A percentile compares a stretch with the other conserved stretches of the same genome.
Conservation (phyloP, 2,329 filamentous ascomycete species). For the Huntiella bhutanensis region DNA sequence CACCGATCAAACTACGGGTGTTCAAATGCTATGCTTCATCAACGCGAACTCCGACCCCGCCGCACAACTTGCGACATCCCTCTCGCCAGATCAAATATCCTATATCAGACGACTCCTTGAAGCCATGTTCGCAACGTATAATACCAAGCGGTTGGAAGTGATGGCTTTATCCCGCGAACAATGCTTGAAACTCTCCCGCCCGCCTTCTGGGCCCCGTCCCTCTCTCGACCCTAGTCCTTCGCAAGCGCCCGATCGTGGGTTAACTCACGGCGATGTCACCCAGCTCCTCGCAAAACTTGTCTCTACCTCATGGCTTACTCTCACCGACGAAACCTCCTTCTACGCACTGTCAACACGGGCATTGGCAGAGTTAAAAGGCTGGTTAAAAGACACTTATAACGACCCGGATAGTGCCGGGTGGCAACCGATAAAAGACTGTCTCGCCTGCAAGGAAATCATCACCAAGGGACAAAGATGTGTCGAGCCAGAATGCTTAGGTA, state of each 20-base stretch:
- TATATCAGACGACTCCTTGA: conserved; percentile 80
- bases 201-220: conserved; percentile 21
- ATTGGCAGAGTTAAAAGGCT: conserved; percentile 67
- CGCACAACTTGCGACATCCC: conserved; percentile 72
- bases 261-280: conserved; percentile 67
- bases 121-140: conserved; percentile 79
- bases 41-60: conserved; percentile 73
- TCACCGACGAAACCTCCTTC: conserved; percentile 43
- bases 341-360: conserved; percentile 60
- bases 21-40: conserved; percentile 63
- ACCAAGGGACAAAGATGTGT: conserved; percentile 66
- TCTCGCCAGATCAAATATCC: conserved; percentile 64
- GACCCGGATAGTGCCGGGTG: conserved; percentile 45
- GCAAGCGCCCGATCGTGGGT: conserved; percentile 27
- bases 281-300: conserved; percentile 49
- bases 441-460: conserved; percentile 75
- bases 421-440: conserved; percentile 69
- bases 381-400: conserved; percentile 82
- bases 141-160: conserved; percentile 59
- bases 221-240: conserved; percentile 19
- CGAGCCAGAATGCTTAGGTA: conserved; percentile 44
- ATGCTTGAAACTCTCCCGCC: conserved; percentile 49
- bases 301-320: conserved; percentile 69
- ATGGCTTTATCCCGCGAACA: conserved; percentile 68
- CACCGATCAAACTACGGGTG: conserved; percentile 45